A percentile compares a stretch with the other conserved stretches of the same genome.
phyloP scores from a whole-genome alignment of 2,329 filamentous ascomycete genomes.

The Biscogniauxia marginata region DNA sequence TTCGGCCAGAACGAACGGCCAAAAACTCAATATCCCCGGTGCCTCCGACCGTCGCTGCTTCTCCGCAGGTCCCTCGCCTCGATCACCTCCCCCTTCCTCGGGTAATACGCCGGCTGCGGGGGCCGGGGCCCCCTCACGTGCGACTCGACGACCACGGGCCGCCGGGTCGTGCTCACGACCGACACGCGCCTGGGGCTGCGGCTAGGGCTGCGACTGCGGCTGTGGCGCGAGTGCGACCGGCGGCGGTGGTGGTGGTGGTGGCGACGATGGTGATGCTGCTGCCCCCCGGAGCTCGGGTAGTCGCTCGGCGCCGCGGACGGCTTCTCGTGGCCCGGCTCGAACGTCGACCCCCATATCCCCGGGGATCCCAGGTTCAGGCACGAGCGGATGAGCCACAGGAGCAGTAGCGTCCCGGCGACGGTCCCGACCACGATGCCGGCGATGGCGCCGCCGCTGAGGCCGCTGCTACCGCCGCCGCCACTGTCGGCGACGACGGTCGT shows the following conservation, averaged over 20 bases:
- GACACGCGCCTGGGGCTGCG: conserved; percentile 17
- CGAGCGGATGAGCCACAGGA: conserved; percentile 47
- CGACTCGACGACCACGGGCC: conserved; percentile 21
- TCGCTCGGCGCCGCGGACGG: conserved; percentile 6
- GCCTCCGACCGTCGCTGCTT: conserved; percentile 21
- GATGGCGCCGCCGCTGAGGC: conserved; percentile 47
- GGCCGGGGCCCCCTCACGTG: conserved; percentile 24
- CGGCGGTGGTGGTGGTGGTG: conserved; percentile 13
- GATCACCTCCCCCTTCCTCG: not conserved
- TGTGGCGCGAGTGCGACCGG: conserved; percentile 15
- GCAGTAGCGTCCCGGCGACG: conserved; percentile 43
- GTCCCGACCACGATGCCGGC: conserved; percentile 52
- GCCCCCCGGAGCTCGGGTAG: conserved; percentile 1
- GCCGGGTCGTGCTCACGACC: conserved; percentile 17
- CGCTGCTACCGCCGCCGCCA: conserved; percentile 20
- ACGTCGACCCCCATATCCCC: conserved; percentile 25
- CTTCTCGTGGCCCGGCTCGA: conserved; percentile 28
- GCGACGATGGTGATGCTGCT: conserved; percentile 6
- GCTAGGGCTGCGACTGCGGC: conserved; percentile 18
- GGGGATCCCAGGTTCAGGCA: conserved; percentile 40
- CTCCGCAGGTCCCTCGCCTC: conserved; percentile 21
- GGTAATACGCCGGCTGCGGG: conserved; percentile 25
- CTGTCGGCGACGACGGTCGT: conserved; percentile 26
- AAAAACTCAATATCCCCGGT: conserved; percentile 14
- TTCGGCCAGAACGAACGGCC: too few relatives aligned